Evolutionary conservation across 371 early-diverging fungal genomes (phyloP).

Genomic region (Lichtheimia ornata): DNA sequence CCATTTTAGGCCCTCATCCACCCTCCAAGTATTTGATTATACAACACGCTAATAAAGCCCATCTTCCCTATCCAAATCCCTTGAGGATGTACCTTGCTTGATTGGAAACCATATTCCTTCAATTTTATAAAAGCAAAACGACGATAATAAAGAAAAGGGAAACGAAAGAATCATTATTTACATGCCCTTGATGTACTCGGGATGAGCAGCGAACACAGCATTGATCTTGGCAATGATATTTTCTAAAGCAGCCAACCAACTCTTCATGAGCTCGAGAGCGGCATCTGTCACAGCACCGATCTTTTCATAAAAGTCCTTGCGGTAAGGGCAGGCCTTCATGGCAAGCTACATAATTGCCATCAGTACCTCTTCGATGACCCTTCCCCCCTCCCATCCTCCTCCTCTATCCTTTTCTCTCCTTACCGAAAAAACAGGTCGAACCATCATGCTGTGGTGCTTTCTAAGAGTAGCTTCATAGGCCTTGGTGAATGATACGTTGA

Average conservation of each 20-base stretch:
- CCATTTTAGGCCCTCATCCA: no score
- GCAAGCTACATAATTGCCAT: constrained; percentile 60
- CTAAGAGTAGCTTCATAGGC: constrained; percentile 82
- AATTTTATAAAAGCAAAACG: background rate
- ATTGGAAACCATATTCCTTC: no score
- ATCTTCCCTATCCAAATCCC: no score
- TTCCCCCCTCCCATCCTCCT: background rate
- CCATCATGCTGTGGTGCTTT: constrained; percentile 79
- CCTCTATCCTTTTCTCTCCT: constrained; percentile 17
- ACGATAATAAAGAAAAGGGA: background rate
- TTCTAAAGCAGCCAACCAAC: constrained; percentile 78
- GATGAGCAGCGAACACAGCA: constrained; percentile 27
- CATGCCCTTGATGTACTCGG: constrained; percentile 53
- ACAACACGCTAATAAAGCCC: no score
- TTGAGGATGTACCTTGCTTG: no score
- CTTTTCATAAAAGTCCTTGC: constrained; percentile 85
- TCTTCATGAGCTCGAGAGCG: constrained; percentile 55
- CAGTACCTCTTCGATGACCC: background rate
- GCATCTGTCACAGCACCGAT: constrained; percentile 65
- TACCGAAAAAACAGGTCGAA: constrained; percentile 81
- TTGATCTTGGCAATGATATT: constrained; percentile 47
- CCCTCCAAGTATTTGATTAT: no score
- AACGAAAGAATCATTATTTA: constrained; percentile 20
- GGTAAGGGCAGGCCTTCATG: constrained; percentile 92
- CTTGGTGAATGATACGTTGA: constrained; percentile 76